Evolutionary conservation across 2,329 filamentous ascomycete genomes (phyloP), one percentile per base, ranked within the genome.

Genomic region (Xylaria sp.): DNA sequence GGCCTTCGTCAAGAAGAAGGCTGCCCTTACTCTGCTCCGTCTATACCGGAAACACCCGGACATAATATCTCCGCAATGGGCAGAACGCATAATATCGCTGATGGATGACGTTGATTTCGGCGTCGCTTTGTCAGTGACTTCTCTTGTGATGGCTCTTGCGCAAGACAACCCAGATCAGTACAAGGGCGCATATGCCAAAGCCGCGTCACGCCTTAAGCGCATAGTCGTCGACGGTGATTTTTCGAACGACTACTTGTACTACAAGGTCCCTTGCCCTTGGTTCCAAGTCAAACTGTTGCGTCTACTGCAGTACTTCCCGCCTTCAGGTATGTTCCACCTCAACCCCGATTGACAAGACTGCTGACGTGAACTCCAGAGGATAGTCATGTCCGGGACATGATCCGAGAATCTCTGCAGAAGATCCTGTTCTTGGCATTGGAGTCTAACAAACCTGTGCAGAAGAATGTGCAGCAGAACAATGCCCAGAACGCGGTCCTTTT

Each of bases 261-360:
- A 99, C 80, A 97, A 97, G 71, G 94, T 99, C n/a, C 94, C 94
- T 1, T 99, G 94, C 72, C 94, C 94, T 2, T 99, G 94, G 94
- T 87, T 99, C 59, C 92, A 97, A 76, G 90, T 97, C 70, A 99
- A 99, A 77, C 82, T 99, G 16, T 76, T 99, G 66, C 86, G 92
- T 63, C 77, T 99, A 62, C 80, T 99, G 65, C 94, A 99, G 75
- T 99, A 97, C 74, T 99, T 96, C 74, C 90, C 92, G 30, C 93
- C 94, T 51, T 95, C 94, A 72, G 88, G 90, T 92, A 80, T 65
- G 81, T 75, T 65, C 80, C 74, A 9, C 47, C 37, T 46, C 9
- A 2, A 35, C 1, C 30, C 6, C 5, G 35, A 16, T 44, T 11
- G 10, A 10, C 35, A 59, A 55, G n/a, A 57, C 48, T 46, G 52